phyloP scores from a whole-genome alignment of 2,329 filamentous ascomycete genomes.

The Cordyceps farinosa region DNA sequence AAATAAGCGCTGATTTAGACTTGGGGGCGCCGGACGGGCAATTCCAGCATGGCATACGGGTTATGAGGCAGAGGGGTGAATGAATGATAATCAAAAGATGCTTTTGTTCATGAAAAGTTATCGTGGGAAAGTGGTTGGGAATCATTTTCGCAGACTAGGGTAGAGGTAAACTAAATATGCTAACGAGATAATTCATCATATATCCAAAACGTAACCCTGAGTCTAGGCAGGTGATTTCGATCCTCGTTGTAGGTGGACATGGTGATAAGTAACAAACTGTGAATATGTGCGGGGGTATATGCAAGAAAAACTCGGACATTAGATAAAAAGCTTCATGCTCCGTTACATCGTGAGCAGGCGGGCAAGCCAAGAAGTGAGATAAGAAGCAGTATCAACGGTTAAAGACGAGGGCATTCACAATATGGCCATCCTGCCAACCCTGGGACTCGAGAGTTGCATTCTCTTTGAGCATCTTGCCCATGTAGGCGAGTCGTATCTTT shows the following conservation, averaged over 20 bases:
- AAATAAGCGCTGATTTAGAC: slow-evolving; percentile 17
- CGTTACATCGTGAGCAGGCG: not conserved
- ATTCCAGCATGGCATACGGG: slow-evolving; percentile 4
- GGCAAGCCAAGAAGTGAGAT: not conserved
- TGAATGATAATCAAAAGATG: slow-evolving; percentile 5
- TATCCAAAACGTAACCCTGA: not conserved
- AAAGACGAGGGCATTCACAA: slow-evolving; percentile 74
- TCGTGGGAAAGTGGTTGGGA: not conserved
- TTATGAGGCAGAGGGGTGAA: slow-evolving; percentile 1
- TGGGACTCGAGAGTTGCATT: slow-evolving; percentile 61
- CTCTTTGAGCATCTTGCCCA: slow-evolving; percentile 76
- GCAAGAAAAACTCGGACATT: not conserved
- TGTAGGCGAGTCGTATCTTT: slow-evolving; percentile 69
- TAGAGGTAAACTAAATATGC: not conserved
- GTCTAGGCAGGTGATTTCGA: not conserved
- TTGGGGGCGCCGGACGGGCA: not conserved
- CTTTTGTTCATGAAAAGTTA: not conserved
- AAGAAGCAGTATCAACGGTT: slow-evolving; percentile 34
- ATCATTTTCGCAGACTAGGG: not conserved
- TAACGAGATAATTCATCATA: not conserved
- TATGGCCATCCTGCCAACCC: slow-evolving; percentile 71
- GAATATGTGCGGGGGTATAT: slow-evolving; percentile 14
- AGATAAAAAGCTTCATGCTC: slow-evolving; percentile 15
- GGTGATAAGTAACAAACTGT: not conserved
- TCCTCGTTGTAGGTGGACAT: not conserved